phyloP scores from a whole-genome alignment of 2,329 filamentous ascomycete genomes.

The Penicillium hesseltinei region DNA sequence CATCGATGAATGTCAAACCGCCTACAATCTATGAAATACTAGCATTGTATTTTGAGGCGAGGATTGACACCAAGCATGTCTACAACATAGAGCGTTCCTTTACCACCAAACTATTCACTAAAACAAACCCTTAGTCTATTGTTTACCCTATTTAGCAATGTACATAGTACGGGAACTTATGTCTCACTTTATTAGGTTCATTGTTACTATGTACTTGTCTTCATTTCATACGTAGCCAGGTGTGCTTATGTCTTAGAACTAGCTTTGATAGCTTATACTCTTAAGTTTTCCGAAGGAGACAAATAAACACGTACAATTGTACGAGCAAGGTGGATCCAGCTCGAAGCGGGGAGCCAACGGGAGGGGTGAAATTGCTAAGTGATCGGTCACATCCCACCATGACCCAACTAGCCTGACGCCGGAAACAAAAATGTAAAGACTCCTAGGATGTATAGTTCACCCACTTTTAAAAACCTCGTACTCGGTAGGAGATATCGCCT shows the following conservation, averaged over 20 bases:
- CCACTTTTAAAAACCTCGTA: neutral
- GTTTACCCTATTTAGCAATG: neutral
- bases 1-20: neutral
- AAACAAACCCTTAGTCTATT: neutral
- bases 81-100: neutral
- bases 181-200: neutral
- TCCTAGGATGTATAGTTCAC: neutral
- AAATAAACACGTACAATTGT: neutral
- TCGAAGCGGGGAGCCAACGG: neutral
- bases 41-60: neutral
- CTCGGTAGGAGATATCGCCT: conserved; percentile 2
- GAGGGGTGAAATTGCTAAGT: neutral
- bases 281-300: neutral
- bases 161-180: no score
- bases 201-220: neutral
- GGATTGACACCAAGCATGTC: neutral
- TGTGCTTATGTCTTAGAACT: neutral
- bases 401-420: neutral
- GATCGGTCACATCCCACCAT: neutral
- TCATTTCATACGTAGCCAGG: neutral
- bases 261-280: neutral
- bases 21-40: neutral
- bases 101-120: neutral
- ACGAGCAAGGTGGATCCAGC: neutral
- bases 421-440: neutral